Base-by-base conservation (phyloP, 306 rosid genomes). In the Glycine latifolia region DNA sequence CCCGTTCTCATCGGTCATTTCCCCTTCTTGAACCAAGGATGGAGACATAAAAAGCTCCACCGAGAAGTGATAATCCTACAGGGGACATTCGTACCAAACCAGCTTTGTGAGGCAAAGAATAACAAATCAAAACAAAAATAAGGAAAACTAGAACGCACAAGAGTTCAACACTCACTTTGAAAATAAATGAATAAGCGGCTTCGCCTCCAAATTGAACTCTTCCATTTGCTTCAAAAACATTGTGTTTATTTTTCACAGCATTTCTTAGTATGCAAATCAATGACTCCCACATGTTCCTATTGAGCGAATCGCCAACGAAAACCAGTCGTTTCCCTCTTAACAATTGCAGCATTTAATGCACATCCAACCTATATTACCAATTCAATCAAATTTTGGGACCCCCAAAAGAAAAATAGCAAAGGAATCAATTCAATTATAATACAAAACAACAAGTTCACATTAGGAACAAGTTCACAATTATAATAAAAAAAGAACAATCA, bases 231-330 rank as follows among this genome's bases (percentile, higher is more conserved):
- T 95, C 99, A 67, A 83, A 93, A 78, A 95, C 98, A 31, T 79
- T 90, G 5, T 50, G 78, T 26, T 69, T 86, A 80, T 95, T 81
- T 73, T 91, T 91, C 44, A 73, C 98, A 2, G 98, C 86, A 84
- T 89, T 90, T 76, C 88, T 95, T 14, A 95, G 73, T 69, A 95
- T 90, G 89, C 99, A 95, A 87, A 95, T 82, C 55, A 95, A 88
- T 63, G 99, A 95, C 61, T 95, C 99, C 99, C 99, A 95, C 99
- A 95, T 95, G 49, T 95, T 95, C 82, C 99, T 87, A 78, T 95
- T 95, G 60, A 95, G 88, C 20, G 20, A 20, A 20, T 20, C 20
- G 20, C 20, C 20, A 20, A 20, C 20, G 20, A 20, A 20, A 20
- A 89, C 99, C 47, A 95, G 41, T 76, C 98, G 71, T 78, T 89